Base-by-base conservation (phyloP, 805 yeast species). In the Lipomyces oligophaga region DNA sequence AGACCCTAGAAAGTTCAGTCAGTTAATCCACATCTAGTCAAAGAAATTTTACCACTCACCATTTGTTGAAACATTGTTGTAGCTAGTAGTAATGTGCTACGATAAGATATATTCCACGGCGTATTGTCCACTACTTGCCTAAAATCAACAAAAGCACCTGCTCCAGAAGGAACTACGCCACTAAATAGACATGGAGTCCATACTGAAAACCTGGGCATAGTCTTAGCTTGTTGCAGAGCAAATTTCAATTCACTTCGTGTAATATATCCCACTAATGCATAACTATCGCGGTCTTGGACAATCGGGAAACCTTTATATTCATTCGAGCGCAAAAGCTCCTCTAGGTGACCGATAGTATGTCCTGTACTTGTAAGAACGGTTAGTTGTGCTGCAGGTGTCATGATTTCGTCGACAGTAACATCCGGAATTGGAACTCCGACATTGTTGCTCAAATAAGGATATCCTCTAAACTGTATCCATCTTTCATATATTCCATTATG, bases 401-500 rank as follows among this genome's bases (percentile, higher is more conserved):
- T 66, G 5, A 71, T 51, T 27, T 64, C 64, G 0, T 59, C 56
- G 11, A 69, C 67, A 3, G 59, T 58, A 1, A 65, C 55, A 20
- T 68, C 62, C 1, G 80, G 73, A 10, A 76, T 54, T 5, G 73
- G 66, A 1, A 56, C 60, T 20, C 69, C 72, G 8, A 69, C 59
- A 25, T 71, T 69, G 25, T 72, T 65, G 21, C 60, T 62, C 21
- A 77, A 58, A 43, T 68, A 74, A 1, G 77, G 76, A 40, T 72
- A 70, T 6, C 66, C 64, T 28, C 51, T 40, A 32, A 66, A 64
- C 19, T 64, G 59, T 28, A 76, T 67, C 80, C 80, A 76, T 34
- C 64, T 60, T 46, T 85, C 93, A 60, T 84, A 84, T 40, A 84
- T 78, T 38, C 85, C 83, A 3, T 47, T 45, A 33, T 72, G 72